Base-by-base conservation (phyloP, 2,329 filamentous ascomycete genomes). In the Colletotrichum kahawae region DNA sequence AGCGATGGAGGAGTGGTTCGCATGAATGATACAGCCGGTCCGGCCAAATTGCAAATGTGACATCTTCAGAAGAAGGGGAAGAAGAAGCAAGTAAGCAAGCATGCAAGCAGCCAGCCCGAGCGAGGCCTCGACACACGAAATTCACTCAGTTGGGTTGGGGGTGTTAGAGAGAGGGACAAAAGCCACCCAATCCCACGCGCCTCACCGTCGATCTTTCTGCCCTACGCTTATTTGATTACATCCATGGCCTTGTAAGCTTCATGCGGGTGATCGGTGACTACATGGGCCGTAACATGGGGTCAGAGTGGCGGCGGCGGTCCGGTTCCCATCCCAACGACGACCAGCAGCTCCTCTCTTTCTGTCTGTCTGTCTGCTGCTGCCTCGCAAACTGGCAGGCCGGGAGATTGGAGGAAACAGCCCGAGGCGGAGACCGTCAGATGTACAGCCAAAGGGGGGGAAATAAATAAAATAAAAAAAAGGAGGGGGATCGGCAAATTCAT, bases 161-260 rank as follows among this genome's bases (percentile, higher is more conserved):
- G 38, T 9, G 38, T 48, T 31, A 10, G n/a, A 60, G 57, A 38
- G 24, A 59, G 48, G 51, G 29, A 68, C 24, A 51, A 56, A 13
- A 33, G 34, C 54, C 36, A 21, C 51, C 54, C 66, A 18, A 36
- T 48, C 27, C 54, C 54, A 29, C 21, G 56, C 72, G 69, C 72
- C 72, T 75, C 69, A 59, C 69, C 48, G 63, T 67, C 72, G 72
- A 75, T 75, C 72, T 67, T 67, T 56, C 54, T 72, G 72, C 72
- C 72, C 69, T 72, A 75, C 57, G 72, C 43, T 75, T 67, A 64
- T 72, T 68, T 67, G 69, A 48, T 51, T 51, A 33, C 72, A 62
- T 67, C 54, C 24, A 33, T 36, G 38, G n/a, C 27, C 31, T 34
- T 63, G 31, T 54, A 64, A 72, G 69, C 72, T 65, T 72, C 48